Percentiles rank a stretch among this genome's conserved stretches.
phyloP scores from a whole-genome alignment of 306 rosid genomes.

The Lupinus albus region DNA sequence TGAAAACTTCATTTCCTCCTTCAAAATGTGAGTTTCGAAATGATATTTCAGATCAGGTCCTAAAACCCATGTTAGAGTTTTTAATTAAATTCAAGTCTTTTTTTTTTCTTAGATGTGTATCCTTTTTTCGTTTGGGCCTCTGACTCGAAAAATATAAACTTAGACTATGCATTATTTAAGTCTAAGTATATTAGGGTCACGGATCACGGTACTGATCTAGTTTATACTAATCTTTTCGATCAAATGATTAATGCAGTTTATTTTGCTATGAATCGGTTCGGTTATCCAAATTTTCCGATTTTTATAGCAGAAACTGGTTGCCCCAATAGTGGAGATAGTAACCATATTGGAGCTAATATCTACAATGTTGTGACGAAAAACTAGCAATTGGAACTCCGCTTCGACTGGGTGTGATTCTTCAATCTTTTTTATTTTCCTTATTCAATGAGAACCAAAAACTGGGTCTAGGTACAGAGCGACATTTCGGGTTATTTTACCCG shows the following conservation, averaged over 20 bases:
- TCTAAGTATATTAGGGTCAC: constrained; percentile 49
- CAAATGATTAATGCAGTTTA: constrained; percentile 77
- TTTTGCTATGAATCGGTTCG: constrained; percentile 68
- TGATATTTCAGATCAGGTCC: no score
- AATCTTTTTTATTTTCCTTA: constrained; percentile 65
- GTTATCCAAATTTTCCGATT: constrained; percentile 65
- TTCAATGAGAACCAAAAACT: constrained; percentile 71
- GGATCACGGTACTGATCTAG: constrained; percentile 66
- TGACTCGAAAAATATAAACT: constrained; percentile 53
- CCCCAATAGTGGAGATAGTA: constrained; percentile 74
- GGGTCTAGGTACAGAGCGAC: constrained; percentile 79
- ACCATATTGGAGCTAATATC: constrained; percentile 76
- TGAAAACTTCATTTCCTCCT: constrained; percentile 70
- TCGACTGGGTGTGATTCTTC: constrained; percentile 58
- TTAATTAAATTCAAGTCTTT: constrained; percentile 68
- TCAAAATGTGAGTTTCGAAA: constrained; percentile 68
- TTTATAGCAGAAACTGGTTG: constrained; percentile 87
- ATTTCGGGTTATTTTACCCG: constrained; percentile 70
- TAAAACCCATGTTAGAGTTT: constrained; percentile 66
- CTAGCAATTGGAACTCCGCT: constrained; percentile 72
- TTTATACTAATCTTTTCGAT: constrained; percentile 66
- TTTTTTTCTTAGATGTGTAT: constrained; percentile 72
- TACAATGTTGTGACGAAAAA: constrained; percentile 68
- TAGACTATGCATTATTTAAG: constrained; percentile 59
- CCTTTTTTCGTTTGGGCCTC: constrained; percentile 65